Evolutionary conservation across 2,329 filamentous ascomycete species (phyloP).

Genomic region (Alternaria sp.): DNA sequence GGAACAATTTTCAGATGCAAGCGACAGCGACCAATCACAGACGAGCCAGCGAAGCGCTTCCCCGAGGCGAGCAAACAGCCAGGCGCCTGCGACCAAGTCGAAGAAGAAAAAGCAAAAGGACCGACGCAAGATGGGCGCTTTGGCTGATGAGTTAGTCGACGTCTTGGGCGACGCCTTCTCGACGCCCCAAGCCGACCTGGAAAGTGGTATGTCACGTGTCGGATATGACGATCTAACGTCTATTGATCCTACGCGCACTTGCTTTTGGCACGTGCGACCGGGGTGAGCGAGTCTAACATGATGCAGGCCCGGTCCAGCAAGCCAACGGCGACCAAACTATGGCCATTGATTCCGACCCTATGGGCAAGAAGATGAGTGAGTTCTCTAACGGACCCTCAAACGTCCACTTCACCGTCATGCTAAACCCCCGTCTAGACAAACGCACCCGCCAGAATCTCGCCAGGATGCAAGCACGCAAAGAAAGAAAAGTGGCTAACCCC

Average conservation of each 20-base stretch:
- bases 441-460: conserved; percentile 27
- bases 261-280: background rate
- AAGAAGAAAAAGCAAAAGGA: conserved; percentile 23
- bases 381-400: background rate
- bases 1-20: conserved; percentile 20
- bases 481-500: conserved; percentile 5
- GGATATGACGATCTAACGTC: background rate
- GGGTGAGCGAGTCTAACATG: background rate
- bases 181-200: conserved; percentile 1
- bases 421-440: conserved; percentile 15
- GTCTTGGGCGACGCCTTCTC: conserved; percentile 26
- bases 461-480: conserved; percentile 24
- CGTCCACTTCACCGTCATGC: background rate
- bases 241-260: background rate
- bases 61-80: conserved; percentile 13
- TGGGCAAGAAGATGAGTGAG: conserved; percentile 29
- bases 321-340: conserved; percentile 16
- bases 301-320: conserved; percentile 1
- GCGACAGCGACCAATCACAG: conserved; percentile 34
- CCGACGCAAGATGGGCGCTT: conserved; percentile 26
- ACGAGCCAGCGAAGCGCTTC: conserved; percentile 27
- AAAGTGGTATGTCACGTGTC: conserved; percentile 17
- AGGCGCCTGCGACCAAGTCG: conserved; percentile 15
- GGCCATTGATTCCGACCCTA: conserved; percentile 11
- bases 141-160: conserved; percentile 25